Evolutionary conservation across 2,329 filamentous ascomycete genomes (phyloP), one percentile per base, ranked within the genome.

Genomic region (Claviceps quebecensis): DNA sequence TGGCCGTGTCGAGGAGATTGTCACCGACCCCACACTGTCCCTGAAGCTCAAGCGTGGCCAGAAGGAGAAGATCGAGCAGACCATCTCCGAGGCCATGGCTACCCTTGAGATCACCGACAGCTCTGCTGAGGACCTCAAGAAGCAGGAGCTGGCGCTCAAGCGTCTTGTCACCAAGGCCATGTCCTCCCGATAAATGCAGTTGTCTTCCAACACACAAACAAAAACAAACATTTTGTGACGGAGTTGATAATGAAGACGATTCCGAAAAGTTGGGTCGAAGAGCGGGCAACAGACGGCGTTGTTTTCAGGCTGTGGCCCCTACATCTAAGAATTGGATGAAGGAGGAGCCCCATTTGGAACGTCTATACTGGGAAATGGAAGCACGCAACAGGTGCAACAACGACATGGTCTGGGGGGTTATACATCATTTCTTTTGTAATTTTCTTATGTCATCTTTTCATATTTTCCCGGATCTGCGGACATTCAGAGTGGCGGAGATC

Each of bases 11-110:
- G 93, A 98, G 82, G 93, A 98, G 78, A 95, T 98, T 65, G 83
- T 97, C 70, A 95, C 88, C 45, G 93, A 98, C 78, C 93, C 93
- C 54, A 88, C 85, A 45, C 85, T 95, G 75, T 93, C 88, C 58
- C 80, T 97, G 67, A 96, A 95, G 83, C 81, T 98, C 69, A 97
- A 97, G 87, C 89, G 91, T 65, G 89, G 88, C 71, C 90, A 95
- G 80, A 95, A 95, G 86, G 90, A 96, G 75, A 97, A 95, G 86
- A 96, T 98, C 60, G 93, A 98, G 83, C 84, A 86, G 67, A 87
- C 89, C 61, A 87, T 98, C 63, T 91, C 85, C 72, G 93, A 98
- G 65, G 93, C 93, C 63, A 97, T 98, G 93, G 87, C 82, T 58
- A 86, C 94, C 74, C 86, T 98, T 58, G 93, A 98, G 83, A 76